Evolutionary conservation across 2,329 filamentous ascomycete genomes (phyloP), one percentile per base, ranked within the genome.

Genomic region (Akanthomyces dipterigenus): DNA sequence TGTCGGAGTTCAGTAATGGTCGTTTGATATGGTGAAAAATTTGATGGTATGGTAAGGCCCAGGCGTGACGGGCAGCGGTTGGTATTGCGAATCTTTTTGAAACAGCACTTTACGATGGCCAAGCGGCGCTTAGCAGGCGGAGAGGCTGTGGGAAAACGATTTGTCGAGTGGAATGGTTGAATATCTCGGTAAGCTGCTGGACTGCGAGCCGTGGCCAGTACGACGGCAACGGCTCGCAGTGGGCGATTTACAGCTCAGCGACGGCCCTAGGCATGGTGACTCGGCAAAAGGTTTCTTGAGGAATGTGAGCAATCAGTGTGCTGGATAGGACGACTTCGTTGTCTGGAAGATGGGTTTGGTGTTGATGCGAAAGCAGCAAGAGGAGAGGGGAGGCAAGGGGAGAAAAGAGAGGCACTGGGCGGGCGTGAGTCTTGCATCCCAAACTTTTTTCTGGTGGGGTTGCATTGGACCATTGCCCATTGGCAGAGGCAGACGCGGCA

Each of bases 171-270:
- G 73, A 75, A 83, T 80, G 78, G 75, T 77, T 78, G 81, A 75
- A 72, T 85, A 83, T 80, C 82, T 91, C 88, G 86, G 80, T 87
- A 88, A 88, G 88, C 89, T 91, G 88, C 86, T 86, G 88, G 88
- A 91, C 90, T 92, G 85, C 87, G 84, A 83, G 84, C 85, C 84
- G 82, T 65, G 71, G 67, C 69, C 63, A 75, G 71, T 73, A 53
- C 38, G 71, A 71, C 69, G 73, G 73, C 73, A 76, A 76, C 72
- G 78, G 81, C 85, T 86, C 87, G 87, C 86, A 92, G 89, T 88
- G 87, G 86, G 84, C 58, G 78, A 84, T 91, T 93, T 92, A 96
- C 88, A 93, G 90, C 89, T 88, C 88, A 90, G 86, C 88, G 88
- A 89, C 80, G 82, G 88, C 86, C 87, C 82, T 85, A 84, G 85